These are phyloP conservation scores for Lactarius quietus DNA, from an alignment of 768 basidiomycete genomes.

Conservation along the genomic window DNA sequence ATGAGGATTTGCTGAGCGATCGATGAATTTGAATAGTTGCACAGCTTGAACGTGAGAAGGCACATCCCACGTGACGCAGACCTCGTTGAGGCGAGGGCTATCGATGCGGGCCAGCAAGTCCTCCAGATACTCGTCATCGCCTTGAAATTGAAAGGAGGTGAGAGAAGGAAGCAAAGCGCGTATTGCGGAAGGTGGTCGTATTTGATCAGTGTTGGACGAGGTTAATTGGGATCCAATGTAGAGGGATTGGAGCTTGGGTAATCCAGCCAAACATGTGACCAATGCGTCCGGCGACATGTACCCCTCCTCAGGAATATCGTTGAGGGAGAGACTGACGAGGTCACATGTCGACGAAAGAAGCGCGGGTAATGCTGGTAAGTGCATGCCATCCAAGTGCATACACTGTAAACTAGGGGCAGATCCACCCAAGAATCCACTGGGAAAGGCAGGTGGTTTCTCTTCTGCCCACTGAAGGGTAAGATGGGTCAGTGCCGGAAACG, in stretches of 20 bases:
- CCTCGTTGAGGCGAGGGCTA: not conserved
- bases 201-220: not conserved
- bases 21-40: not conserved
- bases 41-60: not conserved
- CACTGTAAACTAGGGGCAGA: not conserved
- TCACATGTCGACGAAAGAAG: constrained; percentile 2
- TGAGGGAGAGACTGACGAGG: not conserved
- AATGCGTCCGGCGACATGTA: not conserved
- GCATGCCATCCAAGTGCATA: not conserved
- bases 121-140: constrained; percentile 4
- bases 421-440: constrained; percentile 1
- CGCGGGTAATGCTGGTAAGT: not conserved
- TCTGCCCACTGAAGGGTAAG: not conserved
- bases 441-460: not conserved
- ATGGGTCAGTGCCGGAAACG: not conserved
- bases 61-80: not conserved
- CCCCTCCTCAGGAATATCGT: not conserved
- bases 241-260: not conserved
- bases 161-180: constrained; percentile 2
- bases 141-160: not conserved
- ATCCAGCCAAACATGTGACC: not conserved
- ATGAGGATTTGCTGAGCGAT: not conserved
- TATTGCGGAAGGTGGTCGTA: not conserved
- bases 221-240: not conserved
- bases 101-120: constrained; percentile 5